These are phyloP conservation scores for Mycena chlorophos DNA, from an alignment of 768 basidiomycete genomes.

Conservation along the genomic window DNA sequence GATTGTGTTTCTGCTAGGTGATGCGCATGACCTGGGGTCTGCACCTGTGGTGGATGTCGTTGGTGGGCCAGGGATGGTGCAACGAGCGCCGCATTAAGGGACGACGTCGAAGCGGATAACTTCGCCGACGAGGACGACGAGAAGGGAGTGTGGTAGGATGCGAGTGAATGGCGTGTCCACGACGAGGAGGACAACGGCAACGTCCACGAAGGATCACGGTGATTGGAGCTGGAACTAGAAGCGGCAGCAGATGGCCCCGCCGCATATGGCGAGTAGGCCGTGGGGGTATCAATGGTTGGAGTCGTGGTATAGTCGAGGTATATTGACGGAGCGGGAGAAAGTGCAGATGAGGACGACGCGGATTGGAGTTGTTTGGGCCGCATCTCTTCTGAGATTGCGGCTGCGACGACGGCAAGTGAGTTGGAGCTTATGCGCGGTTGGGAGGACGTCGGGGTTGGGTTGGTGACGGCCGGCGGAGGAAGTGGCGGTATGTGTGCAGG, in stretches of 20 bases:
- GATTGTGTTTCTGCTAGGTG: no score
- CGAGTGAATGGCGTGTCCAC: not conserved
- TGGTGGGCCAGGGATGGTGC: not conserved
- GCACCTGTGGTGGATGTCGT: not conserved
- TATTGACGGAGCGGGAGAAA: no score
- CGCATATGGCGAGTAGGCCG: no score
- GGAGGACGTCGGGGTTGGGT: not conserved
- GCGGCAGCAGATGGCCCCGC: no score
- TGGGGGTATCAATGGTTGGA: no score
- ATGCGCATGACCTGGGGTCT: no score
- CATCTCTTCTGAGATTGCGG: conserved; percentile 1
- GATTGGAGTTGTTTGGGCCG: not conserved
- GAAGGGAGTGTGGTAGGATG: not conserved
- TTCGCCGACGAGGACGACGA: not conserved
- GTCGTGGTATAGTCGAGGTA: no score
- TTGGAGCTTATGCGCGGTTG: conserved; percentile 11
- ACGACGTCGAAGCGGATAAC: not conserved
- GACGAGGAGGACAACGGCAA: no score
- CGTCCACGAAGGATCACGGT: no score
- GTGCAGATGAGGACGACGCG: not conserved
- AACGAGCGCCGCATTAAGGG: not conserved
- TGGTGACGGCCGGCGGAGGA: not conserved
- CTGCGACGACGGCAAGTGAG: conserved; percentile 14
- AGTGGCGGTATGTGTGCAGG: not conserved
- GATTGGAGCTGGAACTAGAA: no score